Evolutionary conservation across 495 filamentous ascomycete genomes (phyloP), one percentile per base, ranked within the genome.

Genomic region (Penicillium ucsense): DNA sequence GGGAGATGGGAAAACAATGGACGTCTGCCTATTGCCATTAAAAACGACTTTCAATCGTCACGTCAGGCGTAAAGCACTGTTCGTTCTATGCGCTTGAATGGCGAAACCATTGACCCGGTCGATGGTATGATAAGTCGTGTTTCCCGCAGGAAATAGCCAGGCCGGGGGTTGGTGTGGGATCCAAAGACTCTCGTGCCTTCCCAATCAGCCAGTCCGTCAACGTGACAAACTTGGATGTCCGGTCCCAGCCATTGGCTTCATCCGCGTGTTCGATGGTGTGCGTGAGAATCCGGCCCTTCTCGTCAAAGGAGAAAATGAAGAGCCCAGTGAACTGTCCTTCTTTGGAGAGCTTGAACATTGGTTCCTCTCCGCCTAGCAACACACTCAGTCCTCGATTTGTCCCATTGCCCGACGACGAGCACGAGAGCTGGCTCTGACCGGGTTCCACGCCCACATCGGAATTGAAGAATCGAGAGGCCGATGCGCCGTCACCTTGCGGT

Each of bases 191-290:
- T 47, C 74, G 70, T 31, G 74, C 72, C 53, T 75, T 71, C 3
- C 88, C 88, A 42, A 94, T 72, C 51, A 95, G 64, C 89, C 89
- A 95, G 60, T 95, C 89, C 35, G 89, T 92, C 53, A 95, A 65
- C 31, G 81, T 86, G 0, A 95, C 85, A 27, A 95, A 86, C 57
- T 81, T 82, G 8, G 86, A 69, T 46, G 75, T 79, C 7, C 70
- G 72, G 38, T 84, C 88, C 75, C 83, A 84, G 39, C 82, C 81
- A 40, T 83, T 76, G 41, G 83, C 82, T 48, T 87, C 76, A 56
- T 96, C 84, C 7, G 83, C 85, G 72, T 95, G 88, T 66, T 98
- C 92, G 60, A 98, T 97, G 0, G 86, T 92, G 68, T 97, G 92
- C 45, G 75, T 83, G 41, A 84, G 53, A 29, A 98, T 81, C 42